Base-by-base conservation (phyloP, 164 flowering plant species). In the Umbilicus rupestris region DNA sequence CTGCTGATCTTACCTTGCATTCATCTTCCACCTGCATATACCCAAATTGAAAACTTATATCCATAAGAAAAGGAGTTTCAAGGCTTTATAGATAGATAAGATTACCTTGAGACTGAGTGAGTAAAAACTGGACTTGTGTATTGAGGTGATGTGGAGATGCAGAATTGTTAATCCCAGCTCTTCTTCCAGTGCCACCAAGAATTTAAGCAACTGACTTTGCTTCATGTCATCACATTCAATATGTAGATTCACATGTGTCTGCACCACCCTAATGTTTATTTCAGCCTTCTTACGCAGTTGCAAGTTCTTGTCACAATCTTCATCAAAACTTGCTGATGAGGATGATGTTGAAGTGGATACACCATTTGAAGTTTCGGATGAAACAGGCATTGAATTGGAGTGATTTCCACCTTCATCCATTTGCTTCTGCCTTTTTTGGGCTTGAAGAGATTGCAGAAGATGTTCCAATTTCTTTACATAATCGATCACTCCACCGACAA, bases 381-480 rank as follows among this genome's bases (percentile, higher is more conserved):
- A 55, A 33, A 26, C 3, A 41, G 44, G 44, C 12, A 41, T 10
- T 41, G 44, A 41, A 6, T 41, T 41, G 44, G 15, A 9, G 44
- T 12, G 20, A 7, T 22, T 55, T 24, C 29, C 39, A 17, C 10
- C 5, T 63, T 63, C 42, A 33, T 19, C 46, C 42, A 33, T n/a
- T 11, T 20, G 37, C 37, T 17, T 66, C 5, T n/a, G n/a, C n/a
- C n/a, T n/a, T n/a, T n/a, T n/a, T n/a, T 66, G 69, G 58, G 72
- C 62, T 24, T 70, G 68, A 5, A 82, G 66, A 6, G 72, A 66
- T 35, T 79, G 80, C 2, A 79, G 71, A 5, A 22, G 77, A 35
- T 79, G 83, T 70, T 82, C 85, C 0, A 82, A 71, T 70, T 79
- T 83, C 70, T 82, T 82, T 67, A 82, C 77, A 31, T 70, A 82